Evolutionary conservation across 768 basidiomycete species (phyloP), one percentile per base, ranked within the genome.

Genomic region (Baorangia bicolor): DNA sequence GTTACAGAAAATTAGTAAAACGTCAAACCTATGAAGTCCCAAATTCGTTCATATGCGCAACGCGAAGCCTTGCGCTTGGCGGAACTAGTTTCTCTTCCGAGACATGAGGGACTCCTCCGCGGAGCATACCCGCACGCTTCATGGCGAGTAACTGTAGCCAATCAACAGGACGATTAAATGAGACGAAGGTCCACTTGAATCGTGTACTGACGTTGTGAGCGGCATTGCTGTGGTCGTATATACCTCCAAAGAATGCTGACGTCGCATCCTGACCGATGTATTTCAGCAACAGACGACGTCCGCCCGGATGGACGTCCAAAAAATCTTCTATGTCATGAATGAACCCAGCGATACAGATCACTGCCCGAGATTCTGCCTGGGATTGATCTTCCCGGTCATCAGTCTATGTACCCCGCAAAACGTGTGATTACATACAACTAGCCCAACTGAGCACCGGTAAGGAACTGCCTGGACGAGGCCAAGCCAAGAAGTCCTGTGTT

Each of bases 101-200:
- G 21, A 43, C 27, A 25, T 44, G 49, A 31, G 50, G 49, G 5
- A 38, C 35, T 11, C 42, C 49, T 18, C 49, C 49, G 6, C 10
- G 40, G 12, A 55, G 54, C 20, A 55, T 55, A n/a, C 54, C 41
- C 20, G 51, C 49, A 12, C 35, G 49, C 16, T 44, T 55, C 54
- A 51, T 55, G 11, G 54, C 34, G 8, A 51, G 41, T 13, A 55
- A n/a, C 54, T 55, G 25, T 9, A 10, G 28, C 13, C 20, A 9
- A 21, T 51, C 4, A 43, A 14, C 21, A 33, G 25, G 20, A 20
- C 28, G 13, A 37, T 33, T n/a, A 34, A 4, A 23, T 16, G 21
- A 5, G 16, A 55, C n/a, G n/a, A 43, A 18, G 28, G 39, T 11
- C 18, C 18, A 20, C n/a, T n/a, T n/a, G n/a, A n/a, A n/a, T n/a